These are phyloP conservation scores for Kwoniella mangroviensis DNA, from an alignment of 768 basidiomycete genomes.

Conservation along the genomic window DNA sequence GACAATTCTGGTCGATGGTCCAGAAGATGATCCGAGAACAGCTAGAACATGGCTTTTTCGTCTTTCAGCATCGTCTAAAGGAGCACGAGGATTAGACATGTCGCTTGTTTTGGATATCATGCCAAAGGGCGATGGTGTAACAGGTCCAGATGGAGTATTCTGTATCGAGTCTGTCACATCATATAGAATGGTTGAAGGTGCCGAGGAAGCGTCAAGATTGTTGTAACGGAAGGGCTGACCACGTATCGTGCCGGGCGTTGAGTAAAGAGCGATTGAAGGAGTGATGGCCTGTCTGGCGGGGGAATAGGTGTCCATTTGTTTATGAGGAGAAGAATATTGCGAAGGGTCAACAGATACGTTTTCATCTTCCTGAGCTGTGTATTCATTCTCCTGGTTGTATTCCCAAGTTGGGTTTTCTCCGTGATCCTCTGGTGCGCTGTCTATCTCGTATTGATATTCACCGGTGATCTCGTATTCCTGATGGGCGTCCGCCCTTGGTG, in stretches of 20 bases:
- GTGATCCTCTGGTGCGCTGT: constrained; percentile 9
- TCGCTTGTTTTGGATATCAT: constrained; percentile 25
- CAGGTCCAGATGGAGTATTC: constrained; percentile 33
- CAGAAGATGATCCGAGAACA: constrained; percentile 43
- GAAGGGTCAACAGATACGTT: not conserved
- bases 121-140: constrained; percentile 40
- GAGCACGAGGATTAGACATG: constrained; percentile 44
- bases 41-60: constrained; percentile 51
- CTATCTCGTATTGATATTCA: constrained; percentile 8
- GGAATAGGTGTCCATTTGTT: constrained; percentile 1
- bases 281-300: constrained; percentile 5
- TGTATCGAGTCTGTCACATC: constrained; percentile 39
- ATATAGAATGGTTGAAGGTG: constrained; percentile 24
- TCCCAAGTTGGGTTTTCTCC: constrained; percentile 25
- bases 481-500: constrained; percentile 20
- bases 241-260: constrained; percentile 33
- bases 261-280: constrained; percentile 14
- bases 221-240: constrained; percentile 4
- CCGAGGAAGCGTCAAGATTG: not conserved
- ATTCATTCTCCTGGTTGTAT: constrained; percentile 28
- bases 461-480: constrained; percentile 28
- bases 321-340: constrained; percentile 27
- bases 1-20: constrained; percentile 28
- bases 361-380: constrained; percentile 19
- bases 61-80: constrained; percentile 46